Conservation (phyloP, 2,329 filamentous ascomycete species). For the Penicillium sp. region DNA sequence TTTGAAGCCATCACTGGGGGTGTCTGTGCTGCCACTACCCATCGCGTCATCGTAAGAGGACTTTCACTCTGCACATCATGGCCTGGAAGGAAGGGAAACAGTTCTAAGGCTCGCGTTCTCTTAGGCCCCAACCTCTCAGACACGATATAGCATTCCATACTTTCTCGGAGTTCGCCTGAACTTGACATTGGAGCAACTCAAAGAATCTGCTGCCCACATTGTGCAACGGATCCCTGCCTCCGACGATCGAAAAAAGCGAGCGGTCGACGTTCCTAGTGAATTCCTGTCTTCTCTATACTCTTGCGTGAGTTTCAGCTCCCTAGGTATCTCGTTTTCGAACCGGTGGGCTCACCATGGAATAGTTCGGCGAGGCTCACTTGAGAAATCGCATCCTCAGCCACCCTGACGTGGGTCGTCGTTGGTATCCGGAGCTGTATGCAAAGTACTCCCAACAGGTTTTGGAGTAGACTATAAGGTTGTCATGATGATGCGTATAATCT, state of each 20-base stretch:
- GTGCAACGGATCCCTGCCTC: constrained; percentile 32
- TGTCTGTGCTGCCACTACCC: constrained; percentile 50
- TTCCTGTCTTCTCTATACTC: constrained; percentile 39
- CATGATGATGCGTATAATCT: no score
- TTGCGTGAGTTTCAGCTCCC: constrained; percentile 30
- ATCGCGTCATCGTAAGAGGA: constrained; percentile 36
- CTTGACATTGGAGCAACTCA: constrained; percentile 51
- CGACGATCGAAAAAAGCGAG: constrained; percentile 34
- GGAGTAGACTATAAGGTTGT: constrained; percentile 3
- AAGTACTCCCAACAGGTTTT: constrained; percentile 32
- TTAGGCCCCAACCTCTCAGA: constrained; percentile 34
- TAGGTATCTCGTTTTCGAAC: not conserved
- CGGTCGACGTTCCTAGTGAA: constrained; percentile 41
- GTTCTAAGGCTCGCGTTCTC: constrained; percentile 17
- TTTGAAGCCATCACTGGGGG: constrained; percentile 60
- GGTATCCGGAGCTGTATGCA: constrained; percentile 38
- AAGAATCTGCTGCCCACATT: constrained; percentile 36
- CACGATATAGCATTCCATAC: constrained; percentile 54
- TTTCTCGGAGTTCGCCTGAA: constrained; percentile 56
- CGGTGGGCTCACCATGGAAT: not conserved
- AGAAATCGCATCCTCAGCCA: constrained; percentile 42
- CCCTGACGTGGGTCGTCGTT: constrained; percentile 38
- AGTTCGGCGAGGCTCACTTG: constrained; percentile 42
- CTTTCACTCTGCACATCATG: not conserved
- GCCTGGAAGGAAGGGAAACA: not conserved